Base-by-base conservation (phyloP, 2,329 filamentous ascomycete species). In the Gyromitra esculenta region DNA sequence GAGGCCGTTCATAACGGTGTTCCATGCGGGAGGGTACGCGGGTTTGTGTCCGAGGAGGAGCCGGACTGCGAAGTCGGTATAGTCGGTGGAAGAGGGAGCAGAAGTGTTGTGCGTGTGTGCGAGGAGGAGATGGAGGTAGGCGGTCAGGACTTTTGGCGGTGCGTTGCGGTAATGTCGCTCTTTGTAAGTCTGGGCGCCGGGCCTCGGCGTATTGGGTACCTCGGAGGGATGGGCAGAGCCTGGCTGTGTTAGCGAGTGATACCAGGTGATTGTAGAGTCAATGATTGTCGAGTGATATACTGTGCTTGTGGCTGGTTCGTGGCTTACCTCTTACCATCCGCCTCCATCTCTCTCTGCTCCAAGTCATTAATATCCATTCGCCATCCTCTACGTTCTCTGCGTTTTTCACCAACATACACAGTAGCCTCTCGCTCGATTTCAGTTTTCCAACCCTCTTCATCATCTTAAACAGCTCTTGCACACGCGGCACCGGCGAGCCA, bases 391-490 rank as follows among this genome's bases (percentile, higher is more conserved):
- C 11, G 3, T 52, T 71, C 15, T 68, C 45, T 2, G 66, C 62
- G 5, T 64, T 63, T 5, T 48, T 11, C 3, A 78, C 68, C 7
- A 72, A 15, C 18, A 73, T 45, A 1, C 35, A 37, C 6, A 67
- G 9, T n/a, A 76, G 15, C 6, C 15, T 2, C 31, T 39, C 11
- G 1, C 5, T 8, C 2, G 54, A 9, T 2, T 50, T 13, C 15
- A 31, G 8, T 1, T 11, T 52, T 1, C 50, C 45, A 0, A 77
- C 73, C 2, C 73, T 31, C 45, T 60, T 37, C 78, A 80, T 78
- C 67, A 73, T 77, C 25, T 50, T 54, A 35, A 78, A 80, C 9
- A 81, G 77, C 39, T 79, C 77, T 2, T 77, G 71, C 4, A 80
- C 54, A 5, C 52, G 56, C 4, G 80, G 80, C 5, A 79, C 73